Evolutionary conservation across 257 asterid genomes (phyloP), one percentile per base, ranked within the genome.

Genomic region (Ballota nigra): DNA sequence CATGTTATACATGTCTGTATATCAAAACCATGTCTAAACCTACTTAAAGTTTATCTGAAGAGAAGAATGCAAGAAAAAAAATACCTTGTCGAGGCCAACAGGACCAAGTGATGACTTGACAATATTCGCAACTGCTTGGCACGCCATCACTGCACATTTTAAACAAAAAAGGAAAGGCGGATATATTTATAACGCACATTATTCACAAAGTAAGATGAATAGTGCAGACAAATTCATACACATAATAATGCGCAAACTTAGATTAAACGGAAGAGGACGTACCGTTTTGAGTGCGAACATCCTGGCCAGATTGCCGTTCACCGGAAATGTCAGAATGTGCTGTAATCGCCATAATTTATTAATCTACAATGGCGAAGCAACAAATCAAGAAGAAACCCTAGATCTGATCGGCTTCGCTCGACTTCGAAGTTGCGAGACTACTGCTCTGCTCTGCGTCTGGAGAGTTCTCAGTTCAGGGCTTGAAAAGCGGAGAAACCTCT

Each of bases 31-130:
- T 5, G 40, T 18, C 3, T 5, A 65, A 47, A 4, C 26, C 23
- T 24, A 20, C 13, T 8, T 29, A 26, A 56, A 19, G 55, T 22
- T 6, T 9, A 4, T 55, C 49, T 20, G 3, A 68, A 49, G 2
- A 34, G 6, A 9, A 68, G 6, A 51, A 75, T 5, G 6, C 51
- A 26, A 18, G 56, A 61, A 19, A 45, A n/a, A 28, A 55, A 28
- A 16, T 49, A 91, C 99, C 99, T 94, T 94, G 82, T 94, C 99
- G 62, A 94, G 98, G 72, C 99, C 98, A 66, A 92, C 97, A 1
- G 98, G 99, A 69, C 99, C 99, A 18, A 95, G 95, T 1, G 98
- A 95, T 12, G 99, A 89, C 75, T 95, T 95, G 65, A 95, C 98
- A 43, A 91, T 86, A 77, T 94, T 89, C 5, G 99, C 96, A 45